Evolutionary conservation across 257 asterid species (phyloP).

Genomic region (Fraxinus quadrangulata): DNA sequence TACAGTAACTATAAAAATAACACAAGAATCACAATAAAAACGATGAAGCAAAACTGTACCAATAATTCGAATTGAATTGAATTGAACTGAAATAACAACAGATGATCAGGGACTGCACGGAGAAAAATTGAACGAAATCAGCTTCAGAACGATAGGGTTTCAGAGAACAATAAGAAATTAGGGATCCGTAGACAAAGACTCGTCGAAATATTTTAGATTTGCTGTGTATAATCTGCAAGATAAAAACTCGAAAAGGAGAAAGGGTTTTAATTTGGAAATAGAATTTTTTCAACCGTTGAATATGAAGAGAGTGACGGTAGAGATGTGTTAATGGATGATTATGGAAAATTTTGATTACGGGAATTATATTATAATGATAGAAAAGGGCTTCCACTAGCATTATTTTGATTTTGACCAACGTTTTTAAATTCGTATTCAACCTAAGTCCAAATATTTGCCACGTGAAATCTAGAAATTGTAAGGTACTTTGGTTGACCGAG

Average conservation of each 20-base stretch:
- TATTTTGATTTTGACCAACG: neutral
- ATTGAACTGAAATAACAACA: constrained; percentile 6
- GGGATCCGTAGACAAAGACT: constrained; percentile 44
- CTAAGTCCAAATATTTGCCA: no score
- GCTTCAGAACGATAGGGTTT: constrained; percentile 35
- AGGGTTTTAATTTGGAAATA: neutral
- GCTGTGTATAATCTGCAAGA: neutral
- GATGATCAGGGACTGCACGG: constrained; percentile 35
- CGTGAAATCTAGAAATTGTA: no score
- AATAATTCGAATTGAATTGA: constrained; percentile 19
- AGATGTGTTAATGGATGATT: constrained; percentile 21
- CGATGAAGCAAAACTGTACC: constrained; percentile 20
- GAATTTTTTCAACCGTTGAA: constrained; percentile 1
- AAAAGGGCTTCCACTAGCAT: constrained; percentile 16
- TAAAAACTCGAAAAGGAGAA: neutral
- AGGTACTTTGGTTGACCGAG: no score
- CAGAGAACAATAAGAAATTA: constrained; percentile 18
- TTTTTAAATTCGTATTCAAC: no score
- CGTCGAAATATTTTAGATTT: constrained; percentile 3
- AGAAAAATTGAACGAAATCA: constrained; percentile 16
- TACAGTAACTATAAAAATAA: neutral
- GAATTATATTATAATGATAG: constrained; percentile 19
- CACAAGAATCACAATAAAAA: neutral
- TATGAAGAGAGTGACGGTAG: constrained; percentile 14
- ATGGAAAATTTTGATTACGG: neutral